These are phyloP conservation scores for Populus hybrid DNA, from an alignment of 441 rosid genomes.

Conservation along the genomic window DNA sequence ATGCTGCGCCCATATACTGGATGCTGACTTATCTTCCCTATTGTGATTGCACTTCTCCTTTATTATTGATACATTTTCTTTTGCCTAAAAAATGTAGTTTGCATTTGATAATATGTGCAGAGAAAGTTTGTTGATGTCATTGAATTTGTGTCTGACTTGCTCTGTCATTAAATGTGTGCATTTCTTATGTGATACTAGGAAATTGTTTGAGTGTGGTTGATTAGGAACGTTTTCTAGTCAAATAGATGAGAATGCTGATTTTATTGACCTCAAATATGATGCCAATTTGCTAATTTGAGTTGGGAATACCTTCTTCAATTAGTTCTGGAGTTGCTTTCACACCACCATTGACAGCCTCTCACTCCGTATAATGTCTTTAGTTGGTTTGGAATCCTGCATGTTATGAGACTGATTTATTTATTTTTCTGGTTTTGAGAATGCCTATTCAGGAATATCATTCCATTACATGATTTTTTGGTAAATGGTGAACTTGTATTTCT, in stretches of 20 bases:
- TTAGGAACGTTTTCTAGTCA: neutral
- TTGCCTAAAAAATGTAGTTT: neutral
- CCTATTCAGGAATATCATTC: neutral
- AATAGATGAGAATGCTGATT: neutral
- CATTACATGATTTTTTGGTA: neutral
- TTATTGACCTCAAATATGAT: neutral
- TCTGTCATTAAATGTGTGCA: neutral
- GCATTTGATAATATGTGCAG: neutral
- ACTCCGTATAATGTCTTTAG: neutral
- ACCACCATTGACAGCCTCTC: neutral
- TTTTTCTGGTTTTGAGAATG: neutral
- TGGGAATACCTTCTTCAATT: neutral
- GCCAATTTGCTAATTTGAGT: neutral
- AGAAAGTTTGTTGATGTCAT: neutral
- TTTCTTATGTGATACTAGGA: neutral
- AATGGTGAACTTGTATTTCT: neutral
- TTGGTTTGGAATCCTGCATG: neutral
- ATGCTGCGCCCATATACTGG: neutral
- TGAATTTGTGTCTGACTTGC: neutral
- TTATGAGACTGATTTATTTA: neutral
- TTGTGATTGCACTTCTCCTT: neutral
- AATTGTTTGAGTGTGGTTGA: neutral
- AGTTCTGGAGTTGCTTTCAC: conserved; percentile 1
- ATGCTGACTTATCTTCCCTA: neutral
- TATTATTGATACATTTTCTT: neutral